Evolutionary conservation across 1,139 yeast species (phyloP).

Genomic region (Candida sp.): DNA sequence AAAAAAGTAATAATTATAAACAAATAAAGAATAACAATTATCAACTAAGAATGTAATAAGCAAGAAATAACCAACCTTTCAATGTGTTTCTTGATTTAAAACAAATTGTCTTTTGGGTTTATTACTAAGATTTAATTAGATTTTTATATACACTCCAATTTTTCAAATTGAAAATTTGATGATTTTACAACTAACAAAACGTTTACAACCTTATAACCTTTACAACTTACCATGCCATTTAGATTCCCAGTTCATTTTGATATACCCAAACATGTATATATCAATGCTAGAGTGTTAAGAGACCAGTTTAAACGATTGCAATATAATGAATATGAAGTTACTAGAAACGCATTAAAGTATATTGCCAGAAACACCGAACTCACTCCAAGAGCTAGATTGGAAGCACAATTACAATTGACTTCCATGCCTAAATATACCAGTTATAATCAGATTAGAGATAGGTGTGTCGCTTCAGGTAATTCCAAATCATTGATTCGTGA

Average conservation of each 20-base stretch:
- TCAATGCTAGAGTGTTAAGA: constrained; percentile 74
- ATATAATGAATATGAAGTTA: constrained; percentile 84
- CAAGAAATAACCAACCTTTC: no score
- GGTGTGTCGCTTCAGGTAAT: constrained; percentile 91
- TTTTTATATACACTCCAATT: background rate
- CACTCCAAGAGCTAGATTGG: constrained; percentile 83
- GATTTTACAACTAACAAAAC: no score
- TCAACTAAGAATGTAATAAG: no score
- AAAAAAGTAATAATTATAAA: no score
- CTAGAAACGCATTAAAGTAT: constrained; percentile 80
- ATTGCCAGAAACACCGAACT: constrained; percentile 88
- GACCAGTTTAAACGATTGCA: constrained; percentile 91
- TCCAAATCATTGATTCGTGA: constrained; percentile 79
- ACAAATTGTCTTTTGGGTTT: no score
- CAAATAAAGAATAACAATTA: no score
- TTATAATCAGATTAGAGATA: constrained; percentile 69
- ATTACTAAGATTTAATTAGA: no score
- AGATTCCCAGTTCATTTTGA: constrained; percentile 44
- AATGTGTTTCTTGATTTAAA: no score
- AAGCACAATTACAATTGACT: constrained; percentile 89
- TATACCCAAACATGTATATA: constrained; percentile 38
- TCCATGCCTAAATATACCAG: constrained; percentile 91
- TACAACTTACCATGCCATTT: constrained; percentile 26
- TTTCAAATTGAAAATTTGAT: background rate
- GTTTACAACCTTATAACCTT: no score